phyloP scores from a whole-genome alignment of 257 asterid genomes.

The Hygrophila difformis region DNA sequence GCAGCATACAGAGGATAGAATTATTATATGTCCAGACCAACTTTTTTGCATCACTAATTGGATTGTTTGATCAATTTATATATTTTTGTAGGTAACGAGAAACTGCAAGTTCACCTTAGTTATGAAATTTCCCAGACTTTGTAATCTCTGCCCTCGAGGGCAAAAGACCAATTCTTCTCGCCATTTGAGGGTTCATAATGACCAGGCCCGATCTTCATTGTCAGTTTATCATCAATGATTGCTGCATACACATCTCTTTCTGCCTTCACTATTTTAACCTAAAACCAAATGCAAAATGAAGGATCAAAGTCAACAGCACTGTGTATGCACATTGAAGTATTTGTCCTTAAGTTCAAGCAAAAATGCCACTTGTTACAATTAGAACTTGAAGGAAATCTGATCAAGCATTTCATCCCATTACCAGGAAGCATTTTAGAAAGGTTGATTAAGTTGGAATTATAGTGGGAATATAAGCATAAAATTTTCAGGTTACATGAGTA shows the following conservation, averaged over 20 bases:
- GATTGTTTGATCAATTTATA: not conserved
- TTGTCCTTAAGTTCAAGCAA: too few species aligned
- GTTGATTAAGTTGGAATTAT: too few species aligned
- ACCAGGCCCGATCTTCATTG: constrained; percentile 94
- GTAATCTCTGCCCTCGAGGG: constrained; percentile 63
- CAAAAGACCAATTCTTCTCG: constrained; percentile 50
- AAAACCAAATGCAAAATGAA: not conserved
- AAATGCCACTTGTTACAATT: too few species aligned
- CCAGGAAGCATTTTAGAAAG: too few species aligned
- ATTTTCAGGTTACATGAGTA: too few species aligned
- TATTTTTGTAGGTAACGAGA: not conserved
- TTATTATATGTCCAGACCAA: not conserved
- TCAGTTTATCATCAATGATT: constrained; percentile 60
- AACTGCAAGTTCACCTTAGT: not conserved
- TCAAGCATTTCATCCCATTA: too few species aligned
- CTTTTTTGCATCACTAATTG: not conserved
- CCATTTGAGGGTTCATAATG: constrained; percentile 57
- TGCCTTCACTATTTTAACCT: constrained; percentile 72
- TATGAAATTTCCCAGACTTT: constrained; percentile 66
- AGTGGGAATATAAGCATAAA: too few species aligned
- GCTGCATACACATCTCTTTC: constrained; percentile 95
- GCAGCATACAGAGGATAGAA: not conserved
- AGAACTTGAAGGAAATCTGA: too few species aligned
- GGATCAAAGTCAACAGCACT: too few species aligned
- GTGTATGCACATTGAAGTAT: too few species aligned